Conservation (phyloP, 495 filamentous ascomycete species). For the Clavariopsis aquatica region DNA sequence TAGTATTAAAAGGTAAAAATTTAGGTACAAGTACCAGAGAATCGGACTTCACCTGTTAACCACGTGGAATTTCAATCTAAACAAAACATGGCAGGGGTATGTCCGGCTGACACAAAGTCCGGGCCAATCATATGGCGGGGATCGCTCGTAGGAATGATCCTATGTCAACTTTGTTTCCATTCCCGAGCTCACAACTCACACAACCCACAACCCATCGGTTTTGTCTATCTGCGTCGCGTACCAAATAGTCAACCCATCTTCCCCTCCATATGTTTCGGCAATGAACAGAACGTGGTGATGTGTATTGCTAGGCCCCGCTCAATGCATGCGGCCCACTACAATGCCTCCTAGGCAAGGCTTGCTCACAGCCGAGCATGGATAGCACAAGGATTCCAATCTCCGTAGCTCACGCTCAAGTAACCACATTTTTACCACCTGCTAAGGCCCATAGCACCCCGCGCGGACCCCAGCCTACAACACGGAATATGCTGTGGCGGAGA, state of each 20-base stretch:
- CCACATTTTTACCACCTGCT: background rate
- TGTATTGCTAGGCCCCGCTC: background rate
- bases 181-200: background rate
- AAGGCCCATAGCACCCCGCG: background rate
- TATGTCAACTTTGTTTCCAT: background rate
- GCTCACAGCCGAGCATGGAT: background rate
- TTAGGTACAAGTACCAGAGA: background rate
- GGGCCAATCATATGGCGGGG: background rate
- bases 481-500: background rate
- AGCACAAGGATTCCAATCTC: background rate
- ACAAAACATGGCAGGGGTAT: background rate
- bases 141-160: background rate
- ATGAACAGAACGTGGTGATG: background rate
- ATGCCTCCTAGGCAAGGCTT: background rate
- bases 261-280: background rate
- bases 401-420: background rate
- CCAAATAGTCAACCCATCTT: background rate
- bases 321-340: background rate
- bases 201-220: background rate
- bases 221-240: background rate
- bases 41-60: background rate
- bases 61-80: background rate
- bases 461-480: slow-evolving; percentile 1
- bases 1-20: background rate
- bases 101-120: background rate